Evolutionary conservation across 1,139 yeast species (phyloP).

Genomic region (Chernovozyma aurita): DNA sequence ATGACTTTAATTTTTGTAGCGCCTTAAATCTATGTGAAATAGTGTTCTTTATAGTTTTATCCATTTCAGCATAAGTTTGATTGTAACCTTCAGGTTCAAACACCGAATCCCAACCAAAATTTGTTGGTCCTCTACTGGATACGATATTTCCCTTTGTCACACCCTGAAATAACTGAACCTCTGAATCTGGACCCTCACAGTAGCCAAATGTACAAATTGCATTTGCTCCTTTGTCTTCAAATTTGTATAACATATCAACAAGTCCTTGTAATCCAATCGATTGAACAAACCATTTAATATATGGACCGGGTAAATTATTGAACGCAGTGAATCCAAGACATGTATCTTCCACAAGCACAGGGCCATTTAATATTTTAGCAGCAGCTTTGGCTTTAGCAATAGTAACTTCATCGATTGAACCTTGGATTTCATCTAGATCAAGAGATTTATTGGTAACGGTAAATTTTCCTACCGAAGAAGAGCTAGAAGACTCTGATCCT

Average conservation of each 20-base stretch:
- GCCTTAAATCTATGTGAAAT: slow-evolving; percentile 89
- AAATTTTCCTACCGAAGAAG: slow-evolving; percentile 46
- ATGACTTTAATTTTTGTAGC: slow-evolving; percentile 62
- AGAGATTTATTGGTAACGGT: slow-evolving; percentile 55
- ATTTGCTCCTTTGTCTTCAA: slow-evolving; percentile 78
- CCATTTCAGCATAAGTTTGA: slow-evolving; percentile 91
- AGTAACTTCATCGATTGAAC: slow-evolving; percentile 78
- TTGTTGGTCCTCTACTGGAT: slow-evolving; percentile 66
- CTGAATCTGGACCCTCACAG: slow-evolving; percentile 75
- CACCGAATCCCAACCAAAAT: slow-evolving; percentile 94
- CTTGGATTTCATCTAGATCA: slow-evolving; percentile 90
- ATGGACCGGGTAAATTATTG: slow-evolving; percentile 86
- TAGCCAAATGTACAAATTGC: slow-evolving; percentile 94
- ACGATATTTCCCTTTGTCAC: slow-evolving; percentile 79
- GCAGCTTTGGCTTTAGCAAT: slow-evolving; percentile 78
- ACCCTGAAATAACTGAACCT: slow-evolving; percentile 79
- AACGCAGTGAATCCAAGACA: slow-evolving; percentile 81
- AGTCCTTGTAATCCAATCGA: slow-evolving; percentile 69
- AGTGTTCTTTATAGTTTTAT: slow-evolving; percentile 63
- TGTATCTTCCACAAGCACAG: slow-evolving; percentile 94
- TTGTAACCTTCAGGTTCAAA: slow-evolving; percentile 72
- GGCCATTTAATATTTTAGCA: slow-evolving; percentile 54
- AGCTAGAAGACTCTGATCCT: slow-evolving; percentile 15
- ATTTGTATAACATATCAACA: slow-evolving; percentile 71
- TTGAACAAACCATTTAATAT: slow-evolving; percentile 82